Evolutionary conservation across 2,329 filamentous ascomycete species (phyloP), one percentile per base, ranked within the genome.

Genomic region (Exophiala mesophila): DNA sequence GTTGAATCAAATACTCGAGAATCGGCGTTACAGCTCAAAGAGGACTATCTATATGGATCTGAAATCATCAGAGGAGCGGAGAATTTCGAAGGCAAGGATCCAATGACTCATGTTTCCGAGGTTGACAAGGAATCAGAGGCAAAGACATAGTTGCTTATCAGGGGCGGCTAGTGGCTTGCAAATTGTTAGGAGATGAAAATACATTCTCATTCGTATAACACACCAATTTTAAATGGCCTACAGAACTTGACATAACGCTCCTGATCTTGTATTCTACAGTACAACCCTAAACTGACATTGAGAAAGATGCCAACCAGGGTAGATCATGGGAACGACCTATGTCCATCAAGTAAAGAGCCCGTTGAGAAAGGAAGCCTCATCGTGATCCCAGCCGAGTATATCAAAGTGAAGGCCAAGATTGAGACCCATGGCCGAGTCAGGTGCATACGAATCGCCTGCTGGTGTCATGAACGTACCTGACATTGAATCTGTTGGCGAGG

Each of bases 381-480:
- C 29, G 7, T 13, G n/a, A 16, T 31, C 29, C 29, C 29, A 31
- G n/a, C 29, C 29, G 29, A 31, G 29, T 16, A 31, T 16, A 31
- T 31, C 29, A 16, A 31, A 31, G n/a, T 31, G 29, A 12, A 31
- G 29, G 5, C 29, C 29, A 31, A 31, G 29, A 31, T 31, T 31
- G 7, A 31, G 29, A 31, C 29, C 29, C 29, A 16, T 31, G 5
- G 17, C n/a, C 5, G 29, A 16, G 17, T 31, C 29, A 5, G 29
- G 13, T 12, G n/a, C 29, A 16, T 13, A 31, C 29, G n/a, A 7
- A 13, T 31, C 29, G n/a, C 5, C 17, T 7, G 29, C 7, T 13
- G 13, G 13, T 7, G 7, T 31, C 7, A 31, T 13, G 29, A 13
- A 12, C 7, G n/a, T 16, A 13, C 29, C 17, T 31, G 29, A 31